phyloP scores from a whole-genome alignment of 768 basidiomycete species.

The Boletus tomentosulus region DNA sequence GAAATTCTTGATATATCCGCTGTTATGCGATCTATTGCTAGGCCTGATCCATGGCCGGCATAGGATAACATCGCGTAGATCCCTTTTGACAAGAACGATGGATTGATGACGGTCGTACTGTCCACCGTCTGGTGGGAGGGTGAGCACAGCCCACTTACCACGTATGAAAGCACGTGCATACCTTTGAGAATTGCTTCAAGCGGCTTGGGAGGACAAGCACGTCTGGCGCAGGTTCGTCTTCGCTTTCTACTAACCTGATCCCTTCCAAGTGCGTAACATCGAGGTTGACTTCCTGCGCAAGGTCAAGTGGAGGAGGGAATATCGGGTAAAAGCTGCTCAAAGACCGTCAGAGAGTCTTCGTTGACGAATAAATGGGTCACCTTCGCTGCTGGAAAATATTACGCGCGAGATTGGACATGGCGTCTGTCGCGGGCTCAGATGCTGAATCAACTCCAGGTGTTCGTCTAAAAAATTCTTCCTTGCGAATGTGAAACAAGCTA shows the following conservation, averaged over 20 bases:
- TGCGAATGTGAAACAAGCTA: slow-evolving; percentile 82
- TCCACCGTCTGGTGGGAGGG: slow-evolving; percentile 59
- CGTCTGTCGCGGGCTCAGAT: slow-evolving; percentile 54
- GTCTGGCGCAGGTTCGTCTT: slow-evolving; percentile 61
- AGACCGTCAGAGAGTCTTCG: neutral
- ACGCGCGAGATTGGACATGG: slow-evolving; percentile 74
- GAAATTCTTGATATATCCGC: slow-evolving; percentile 23
- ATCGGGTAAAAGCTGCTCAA: slow-evolving; percentile 83
- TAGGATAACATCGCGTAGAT: slow-evolving; percentile 48
- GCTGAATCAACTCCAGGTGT: slow-evolving; percentile 55
- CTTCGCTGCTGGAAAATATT: slow-evolving; percentile 85
- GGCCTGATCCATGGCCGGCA: slow-evolving; percentile 23
- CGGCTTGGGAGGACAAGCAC: slow-evolving; percentile 84
- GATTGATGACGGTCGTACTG: slow-evolving; percentile 77
- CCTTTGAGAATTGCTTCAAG: slow-evolving; percentile 89
- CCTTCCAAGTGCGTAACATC: slow-evolving; percentile 75
- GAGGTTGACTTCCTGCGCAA: slow-evolving; percentile 79
- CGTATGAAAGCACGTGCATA: slow-evolving; percentile 27
- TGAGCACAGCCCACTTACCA: neutral
- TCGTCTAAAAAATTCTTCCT: slow-evolving; percentile 72
- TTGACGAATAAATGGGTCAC: slow-evolving; percentile 35
- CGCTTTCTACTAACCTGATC: slow-evolving; percentile 33
- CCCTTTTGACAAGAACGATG: slow-evolving; percentile 67
- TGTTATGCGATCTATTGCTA: slow-evolving; percentile 27
- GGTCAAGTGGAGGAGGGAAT: slow-evolving; percentile 78